A percentile compares a stretch with the other conserved stretches of the same genome.
These are phyloP conservation scores for Chrysoporthe austroafricana DNA, from an alignment of 2,329 filamentous ascomycete species.

Conservation along the genomic window DNA sequence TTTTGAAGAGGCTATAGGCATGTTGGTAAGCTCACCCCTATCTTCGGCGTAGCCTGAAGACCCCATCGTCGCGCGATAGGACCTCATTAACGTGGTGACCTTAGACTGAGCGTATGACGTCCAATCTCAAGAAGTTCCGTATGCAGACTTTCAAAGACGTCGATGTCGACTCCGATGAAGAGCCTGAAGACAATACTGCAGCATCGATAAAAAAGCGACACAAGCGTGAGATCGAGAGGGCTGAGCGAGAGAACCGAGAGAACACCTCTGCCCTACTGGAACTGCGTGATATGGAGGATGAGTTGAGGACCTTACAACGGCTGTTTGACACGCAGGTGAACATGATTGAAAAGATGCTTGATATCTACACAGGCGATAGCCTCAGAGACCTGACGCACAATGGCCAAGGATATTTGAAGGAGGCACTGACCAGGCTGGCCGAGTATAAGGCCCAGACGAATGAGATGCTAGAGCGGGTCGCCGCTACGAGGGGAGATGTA, in stretches of 20 bases:
- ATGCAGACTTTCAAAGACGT: conserved; percentile 56
- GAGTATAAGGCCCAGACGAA: conserved; percentile 58
- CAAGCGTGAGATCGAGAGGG: conserved; percentile 44
- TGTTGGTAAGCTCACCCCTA: conserved; percentile 49
- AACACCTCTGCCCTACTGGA: conserved; percentile 67
- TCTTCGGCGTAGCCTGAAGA: neutral
- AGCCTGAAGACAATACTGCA: conserved; percentile 43
- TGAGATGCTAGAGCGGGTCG: conserved; percentile 63
- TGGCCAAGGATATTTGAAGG: conserved; percentile 55
- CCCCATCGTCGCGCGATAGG: conserved; percentile 16
- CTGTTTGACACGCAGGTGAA: conserved; percentile 62
- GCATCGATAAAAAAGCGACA: conserved; percentile 48
- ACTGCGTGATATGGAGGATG: conserved; percentile 67
- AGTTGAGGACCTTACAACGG: conserved; percentile 59
- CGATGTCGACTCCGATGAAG: conserved; percentile 41
- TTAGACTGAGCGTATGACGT: conserved; percentile 65
- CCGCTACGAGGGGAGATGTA: conserved; percentile 60
- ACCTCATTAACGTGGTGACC: neutral
- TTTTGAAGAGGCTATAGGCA: conserved; percentile 68
- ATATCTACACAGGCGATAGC: conserved; percentile 46
- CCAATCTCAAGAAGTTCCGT: conserved; percentile 64
- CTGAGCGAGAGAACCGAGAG: conserved; percentile 62
- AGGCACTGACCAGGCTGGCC: conserved; percentile 55
- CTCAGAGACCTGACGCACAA: conserved; percentile 47
- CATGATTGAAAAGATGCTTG: conserved; percentile 53